Conservation (phyloP, 768 basidiomycete genomes). For the Glaciozyma antarctica region DNA sequence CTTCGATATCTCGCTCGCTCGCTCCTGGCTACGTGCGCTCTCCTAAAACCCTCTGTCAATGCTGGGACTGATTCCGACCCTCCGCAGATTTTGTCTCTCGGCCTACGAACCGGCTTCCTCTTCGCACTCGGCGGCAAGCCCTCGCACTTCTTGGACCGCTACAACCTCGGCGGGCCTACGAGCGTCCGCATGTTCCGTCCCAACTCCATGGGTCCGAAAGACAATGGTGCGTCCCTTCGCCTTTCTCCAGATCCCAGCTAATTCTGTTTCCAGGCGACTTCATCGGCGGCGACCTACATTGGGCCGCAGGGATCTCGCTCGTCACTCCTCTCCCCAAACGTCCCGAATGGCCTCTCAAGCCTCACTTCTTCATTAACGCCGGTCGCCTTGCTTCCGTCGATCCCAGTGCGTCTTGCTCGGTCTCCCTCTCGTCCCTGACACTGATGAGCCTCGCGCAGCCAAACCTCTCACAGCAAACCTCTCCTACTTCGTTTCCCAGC, state of each 20-base stretch:
- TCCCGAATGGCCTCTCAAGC: constrained; percentile 73
- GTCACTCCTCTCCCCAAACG: constrained; percentile 58
- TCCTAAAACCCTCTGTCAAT: constrained; percentile 1
- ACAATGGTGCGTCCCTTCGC: constrained; percentile 37
- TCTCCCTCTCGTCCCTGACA: constrained; percentile 23
- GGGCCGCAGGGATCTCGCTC: constrained; percentile 65
- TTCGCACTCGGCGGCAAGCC: constrained; percentile 44
- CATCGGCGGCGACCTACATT: constrained; percentile 71
- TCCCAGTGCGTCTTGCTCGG: constrained; percentile 44
- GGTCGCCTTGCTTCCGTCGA: constrained; percentile 61
- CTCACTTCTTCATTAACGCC: constrained; percentile 70
- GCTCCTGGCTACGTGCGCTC: constrained; percentile 53
- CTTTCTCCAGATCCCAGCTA: neutral
- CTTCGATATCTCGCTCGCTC: constrained; percentile 54
- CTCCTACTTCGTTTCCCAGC: constrained; percentile 41
- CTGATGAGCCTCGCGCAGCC: constrained; percentile 13
- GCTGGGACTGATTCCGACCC: neutral
- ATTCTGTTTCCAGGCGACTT: constrained; percentile 56
- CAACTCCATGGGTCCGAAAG: constrained; percentile 68
- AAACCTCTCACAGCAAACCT: constrained; percentile 44
- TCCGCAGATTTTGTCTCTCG: constrained; percentile 62
- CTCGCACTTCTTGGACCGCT: constrained; percentile 66
- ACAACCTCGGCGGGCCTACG: constrained; percentile 85
- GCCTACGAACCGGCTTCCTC: constrained; percentile 61
- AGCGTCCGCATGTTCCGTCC: constrained; percentile 67